A percentile compares a stretch with the other conserved stretches of the same genome.
These are phyloP conservation scores for Fusarium sp. DNA, from an alignment of 2,329 filamentous ascomycete species.

Conservation along the genomic window DNA sequence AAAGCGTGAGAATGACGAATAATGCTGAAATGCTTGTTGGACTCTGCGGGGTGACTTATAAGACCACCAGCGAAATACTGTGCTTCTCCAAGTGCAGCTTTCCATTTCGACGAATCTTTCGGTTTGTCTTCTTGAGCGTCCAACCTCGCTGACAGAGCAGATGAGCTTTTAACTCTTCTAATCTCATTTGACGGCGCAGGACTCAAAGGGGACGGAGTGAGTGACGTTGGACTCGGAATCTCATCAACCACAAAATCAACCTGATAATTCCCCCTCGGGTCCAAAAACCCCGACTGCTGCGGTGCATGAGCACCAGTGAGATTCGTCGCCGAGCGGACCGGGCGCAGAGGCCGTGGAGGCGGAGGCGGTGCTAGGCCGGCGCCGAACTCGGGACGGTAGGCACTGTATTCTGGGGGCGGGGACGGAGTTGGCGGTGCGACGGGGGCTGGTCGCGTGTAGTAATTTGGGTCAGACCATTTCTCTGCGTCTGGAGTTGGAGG, in stretches of 20 bases:
- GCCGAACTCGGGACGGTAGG: constrained; percentile 8
- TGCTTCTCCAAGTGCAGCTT: constrained; percentile 64
- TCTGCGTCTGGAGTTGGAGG: constrained; percentile 5
- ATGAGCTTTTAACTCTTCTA: constrained; percentile 47
- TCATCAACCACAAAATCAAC: constrained; percentile 42
- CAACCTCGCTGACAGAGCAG: constrained; percentile 37
- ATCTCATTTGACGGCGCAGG: constrained; percentile 38
- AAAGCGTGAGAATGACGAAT: constrained; percentile 72
- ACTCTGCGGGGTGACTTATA: constrained; percentile 70
- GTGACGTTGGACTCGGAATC: constrained; percentile 24
- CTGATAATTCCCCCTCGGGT: constrained; percentile 24
- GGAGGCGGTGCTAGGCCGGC: constrained; percentile 25
- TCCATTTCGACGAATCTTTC: constrained; percentile 51
- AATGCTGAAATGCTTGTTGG: constrained; percentile 72
- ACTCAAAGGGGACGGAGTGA: constrained; percentile 14
- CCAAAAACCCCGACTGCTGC: constrained; percentile 34
- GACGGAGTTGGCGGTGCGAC: constrained; percentile 19
- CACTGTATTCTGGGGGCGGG: constrained; percentile 27
- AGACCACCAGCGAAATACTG: constrained; percentile 73
- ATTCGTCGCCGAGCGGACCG: constrained; percentile 41
- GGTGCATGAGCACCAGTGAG: constrained; percentile 37
- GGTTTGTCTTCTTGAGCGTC: constrained; percentile 18
- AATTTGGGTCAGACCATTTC: constrained; percentile 19
- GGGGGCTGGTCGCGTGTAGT: constrained; percentile 27
- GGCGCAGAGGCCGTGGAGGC: constrained; percentile 35